Base-by-base conservation (phyloP, 345 rosid species). In the Excoecaria agallocha region DNA sequence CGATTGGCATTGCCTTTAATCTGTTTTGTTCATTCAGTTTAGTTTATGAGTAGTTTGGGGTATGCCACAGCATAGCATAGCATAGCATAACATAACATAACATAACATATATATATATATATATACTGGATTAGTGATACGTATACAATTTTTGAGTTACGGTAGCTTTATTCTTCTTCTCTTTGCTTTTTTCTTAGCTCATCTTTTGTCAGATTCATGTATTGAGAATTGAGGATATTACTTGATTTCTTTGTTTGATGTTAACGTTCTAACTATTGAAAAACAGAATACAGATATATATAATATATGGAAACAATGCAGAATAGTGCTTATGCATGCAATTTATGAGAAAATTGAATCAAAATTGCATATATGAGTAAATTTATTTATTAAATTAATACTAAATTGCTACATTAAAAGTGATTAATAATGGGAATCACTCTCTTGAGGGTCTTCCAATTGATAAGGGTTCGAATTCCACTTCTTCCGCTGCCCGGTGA, bases 111-210 rank as follows among this genome's bases (percentile, higher is more conserved):
- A 30, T 30, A 30, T n/a, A 30, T 24, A 67, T 73, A 80, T 7
- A 24, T 77, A 72, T 83, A 65, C 75, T 77, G 11, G 67, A 54
- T 66, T 55, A 77, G 66, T 55, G 70, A 46, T 80, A 59, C 85
- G 86, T 85, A 85, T 82, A 85, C 79, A 84, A 73, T 35, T 83
- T 83, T 84, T 78, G 79, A 75, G 60, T 54, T 68, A 45, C 2
- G 30, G 30, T 30, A 30, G 30, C 2, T 30, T 30, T 56, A 5
- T 22, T 70, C 46, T 6, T 52, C 70, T 75, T n/a, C 41, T 63
- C 20, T 11, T 69, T 12, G 20, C 30, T 65, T 30, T 60, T 41
- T 39, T 54, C 46, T 54, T 17, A 11, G 5, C 37, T 30, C 45
- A 12, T 57, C 1, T 63, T 51, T 12, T 49, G 13, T 22, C 49